A percentile compares a stretch with the other conserved stretches of the same genome.
Conservation (phyloP, 192 early-diverging fungal species). For the Chytriomyces confervae region DNA sequence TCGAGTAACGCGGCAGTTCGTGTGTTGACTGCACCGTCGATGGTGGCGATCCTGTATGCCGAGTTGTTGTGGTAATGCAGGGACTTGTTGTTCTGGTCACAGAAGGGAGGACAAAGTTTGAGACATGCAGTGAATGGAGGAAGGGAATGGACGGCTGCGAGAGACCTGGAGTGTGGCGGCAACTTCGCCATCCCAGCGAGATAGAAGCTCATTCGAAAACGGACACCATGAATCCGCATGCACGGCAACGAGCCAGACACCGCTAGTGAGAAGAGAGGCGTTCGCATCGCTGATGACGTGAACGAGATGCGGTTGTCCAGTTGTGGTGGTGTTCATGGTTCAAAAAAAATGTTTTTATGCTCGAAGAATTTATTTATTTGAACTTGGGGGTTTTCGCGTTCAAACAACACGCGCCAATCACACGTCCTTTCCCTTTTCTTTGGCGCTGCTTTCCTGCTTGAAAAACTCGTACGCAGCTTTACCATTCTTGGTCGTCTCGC, state of each 20-base stretch:
- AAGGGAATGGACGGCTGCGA: not conserved
- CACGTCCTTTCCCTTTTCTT: too few relatives aligned
- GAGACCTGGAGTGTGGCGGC: not conserved
- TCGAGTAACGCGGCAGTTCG: slow-evolving; percentile 25
- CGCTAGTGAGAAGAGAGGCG: slow-evolving; percentile 21
- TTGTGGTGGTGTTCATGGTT: too few relatives aligned
- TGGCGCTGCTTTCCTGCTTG: too few relatives aligned
- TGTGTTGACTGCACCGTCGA: slow-evolving; percentile 26
- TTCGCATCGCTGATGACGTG: slow-evolving; percentile 23
- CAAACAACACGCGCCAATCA: too few relatives aligned
- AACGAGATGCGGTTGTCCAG: too few relatives aligned
- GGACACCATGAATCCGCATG: slow-evolving; percentile 17
- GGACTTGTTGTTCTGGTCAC: slow-evolving; percentile 13
- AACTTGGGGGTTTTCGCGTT: too few relatives aligned
- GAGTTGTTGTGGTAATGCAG: slow-evolving; percentile 27
- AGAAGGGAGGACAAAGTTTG: not conserved
- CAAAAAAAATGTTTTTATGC: too few relatives aligned
- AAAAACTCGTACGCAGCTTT: not conserved
- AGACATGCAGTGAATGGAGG: not conserved
- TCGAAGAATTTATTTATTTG: too few relatives aligned
- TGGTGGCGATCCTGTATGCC: slow-evolving; percentile 9
- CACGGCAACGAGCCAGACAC: slow-evolving; percentile 24
- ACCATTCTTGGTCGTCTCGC: not conserved
- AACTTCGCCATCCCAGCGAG: slow-evolving; percentile 23
- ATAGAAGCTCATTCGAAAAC: slow-evolving; percentile 7